Evolutionary conservation across 495 filamentous ascomycete genomes (phyloP), one percentile per base, ranked within the genome.

Genomic region (Neurospora sp.): DNA sequence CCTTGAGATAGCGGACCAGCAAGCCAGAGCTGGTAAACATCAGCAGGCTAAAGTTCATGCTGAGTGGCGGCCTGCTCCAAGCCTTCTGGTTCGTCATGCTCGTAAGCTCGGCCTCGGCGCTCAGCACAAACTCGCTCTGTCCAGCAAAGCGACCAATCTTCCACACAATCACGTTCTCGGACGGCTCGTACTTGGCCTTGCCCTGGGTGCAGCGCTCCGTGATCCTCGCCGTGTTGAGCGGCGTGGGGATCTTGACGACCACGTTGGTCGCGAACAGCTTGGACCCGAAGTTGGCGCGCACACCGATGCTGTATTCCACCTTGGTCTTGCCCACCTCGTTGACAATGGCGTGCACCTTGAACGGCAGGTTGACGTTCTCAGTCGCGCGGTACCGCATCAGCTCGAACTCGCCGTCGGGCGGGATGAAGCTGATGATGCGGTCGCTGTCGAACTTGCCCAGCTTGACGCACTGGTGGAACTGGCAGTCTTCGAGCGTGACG

Each of bases 301-400:
- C 95, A 40, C 94, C 94, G 75, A 99, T 96, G 82, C 93, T 97
- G 83, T 98, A 99, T 79, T 98, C 96, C 71, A 99, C 96, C 82
- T 98, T 98, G 17, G 94, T 97, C 77, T 94, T 97, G 75, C 95
- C 94, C 70, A 98, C 88, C 81, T 99, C 96, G 79, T 97, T 96
- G 77, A 99, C 96, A 77, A 98, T 99, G 74, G 94, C 94, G 79
- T 98, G 96, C 70, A 99, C 94, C 81, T 97, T 97, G 88, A 99
- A 99, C 8, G 96, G 96, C 17, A 99, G 86, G 80, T 99, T 99
- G 79, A 99, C 95, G 78, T 99, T 98, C 81, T 99, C 96, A 27
- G 96, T 98, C n/a, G 96, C 95, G 74, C 96, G 93, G 84, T 99
- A 99, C 27, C 94, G 91, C 96, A 99, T 99, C 71, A 99, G 88